Conservation (phyloP, 2,329 filamentous ascomycete species). For the Trichoderma atrobrunneum region DNA sequence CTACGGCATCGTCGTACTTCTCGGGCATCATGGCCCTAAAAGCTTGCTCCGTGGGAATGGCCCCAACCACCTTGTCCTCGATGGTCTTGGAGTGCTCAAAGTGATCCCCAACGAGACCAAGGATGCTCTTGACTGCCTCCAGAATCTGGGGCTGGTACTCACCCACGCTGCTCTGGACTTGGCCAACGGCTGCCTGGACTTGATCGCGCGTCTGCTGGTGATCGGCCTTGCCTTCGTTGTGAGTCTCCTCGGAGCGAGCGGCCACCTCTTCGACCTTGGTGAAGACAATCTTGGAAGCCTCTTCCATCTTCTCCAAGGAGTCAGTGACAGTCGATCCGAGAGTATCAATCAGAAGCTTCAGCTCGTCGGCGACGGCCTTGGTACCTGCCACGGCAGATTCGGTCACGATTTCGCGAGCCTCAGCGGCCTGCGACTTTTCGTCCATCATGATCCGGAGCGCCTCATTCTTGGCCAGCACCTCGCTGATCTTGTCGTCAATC, state of each 20-base stretch:
- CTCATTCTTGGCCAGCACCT: conserved; percentile 83
- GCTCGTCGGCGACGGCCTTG: conserved; percentile 79
- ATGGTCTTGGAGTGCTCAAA: conserved; percentile 79
- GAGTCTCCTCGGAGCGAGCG: conserved; percentile 70
- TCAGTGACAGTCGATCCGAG: conserved; percentile 78
- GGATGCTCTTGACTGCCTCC: conserved; percentile 80
- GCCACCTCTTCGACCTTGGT: conserved; percentile 77
- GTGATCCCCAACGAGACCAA: conserved; percentile 77
- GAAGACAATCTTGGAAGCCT: conserved; percentile 85
- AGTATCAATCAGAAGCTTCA: conserved; percentile 81
- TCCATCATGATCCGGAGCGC: conserved; percentile 74
- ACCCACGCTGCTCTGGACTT: conserved; percentile 70
- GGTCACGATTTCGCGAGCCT: conserved; percentile 69
- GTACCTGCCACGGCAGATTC: conserved; percentile 71
- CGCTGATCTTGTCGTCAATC: conserved; percentile 65
- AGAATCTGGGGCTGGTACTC: conserved; percentile 89
- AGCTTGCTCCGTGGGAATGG: conserved; percentile 52
- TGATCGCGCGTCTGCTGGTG: conserved; percentile 82
- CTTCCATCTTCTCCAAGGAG: conserved; percentile 79
- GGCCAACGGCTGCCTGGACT: conserved; percentile 68
- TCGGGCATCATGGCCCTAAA: conserved; percentile 55
- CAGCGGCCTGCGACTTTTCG: conserved; percentile 68
- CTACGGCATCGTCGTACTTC: conserved; percentile 55
- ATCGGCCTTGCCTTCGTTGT: conserved; percentile 70
- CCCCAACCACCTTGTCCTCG: conserved; percentile 59